These are phyloP conservation scores for Symbiotaphrina buchneri DNA, from an alignment of 495 filamentous ascomycete species.

Conservation along the genomic window DNA sequence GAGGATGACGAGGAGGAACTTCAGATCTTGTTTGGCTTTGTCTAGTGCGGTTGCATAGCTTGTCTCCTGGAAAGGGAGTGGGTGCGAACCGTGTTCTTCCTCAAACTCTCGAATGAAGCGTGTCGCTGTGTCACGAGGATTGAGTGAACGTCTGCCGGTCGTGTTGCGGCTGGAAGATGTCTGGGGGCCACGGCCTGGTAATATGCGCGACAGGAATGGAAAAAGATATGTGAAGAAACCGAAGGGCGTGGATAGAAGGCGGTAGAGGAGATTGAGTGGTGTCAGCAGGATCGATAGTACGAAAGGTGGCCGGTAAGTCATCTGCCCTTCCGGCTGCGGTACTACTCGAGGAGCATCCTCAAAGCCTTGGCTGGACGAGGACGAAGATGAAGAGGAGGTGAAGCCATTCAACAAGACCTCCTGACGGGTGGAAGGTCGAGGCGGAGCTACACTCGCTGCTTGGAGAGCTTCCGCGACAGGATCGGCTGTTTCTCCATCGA, in stretches of 20 bases:
- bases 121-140: conserved; percentile 68
- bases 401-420: conserved; percentile 48
- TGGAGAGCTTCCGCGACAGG: conserved; percentile 55
- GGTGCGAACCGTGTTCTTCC: conserved; percentile 60
- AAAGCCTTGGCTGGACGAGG: conserved; percentile 10
- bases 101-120: conserved; percentile 83
- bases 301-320: conserved; percentile 43
- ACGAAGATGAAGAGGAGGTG: conserved; percentile 13
- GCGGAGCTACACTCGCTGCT: conserved; percentile 29
- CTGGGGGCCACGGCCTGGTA: no score
- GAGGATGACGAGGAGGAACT: conserved; percentile 68
- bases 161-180: conserved; percentile 26
- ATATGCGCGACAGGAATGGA: conserved; percentile 60
- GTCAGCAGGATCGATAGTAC: conserved; percentile 56
- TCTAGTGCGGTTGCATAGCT: conserved; percentile 84
- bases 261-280: conserved; percentile 60
- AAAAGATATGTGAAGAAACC: conserved; percentile 49
- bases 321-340: conserved; percentile 41
- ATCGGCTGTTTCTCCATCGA: conserved; percentile 80
- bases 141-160: conserved; percentile 45
- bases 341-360: conserved; percentile 62
- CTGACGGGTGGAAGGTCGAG: conserved; percentile 29
- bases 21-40: conserved; percentile 68
- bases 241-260: conserved; percentile 35
- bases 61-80: conserved; percentile 54